Conservation (phyloP, 805 yeast genomes). For the Isabelozyma pseudorhagii region DNA sequence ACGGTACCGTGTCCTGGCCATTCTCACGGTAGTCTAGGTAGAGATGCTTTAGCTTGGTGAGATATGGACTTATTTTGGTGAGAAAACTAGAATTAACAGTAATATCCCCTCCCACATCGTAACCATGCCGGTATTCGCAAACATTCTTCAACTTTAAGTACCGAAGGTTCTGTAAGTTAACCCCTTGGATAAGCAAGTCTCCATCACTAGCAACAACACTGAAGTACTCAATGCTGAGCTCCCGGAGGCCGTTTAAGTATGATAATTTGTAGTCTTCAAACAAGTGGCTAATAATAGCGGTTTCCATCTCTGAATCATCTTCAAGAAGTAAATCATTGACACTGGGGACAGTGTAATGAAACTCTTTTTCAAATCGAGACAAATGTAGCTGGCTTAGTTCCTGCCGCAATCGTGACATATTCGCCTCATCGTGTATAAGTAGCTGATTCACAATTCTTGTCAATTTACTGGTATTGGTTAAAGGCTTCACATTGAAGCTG, state of each 20-base stretch:
- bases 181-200: conserved; percentile 9
- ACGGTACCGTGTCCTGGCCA: conserved; percentile 37
- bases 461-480: conserved; percentile 22
- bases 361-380: conserved; percentile 15
- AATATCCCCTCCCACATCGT: conserved; percentile 10
- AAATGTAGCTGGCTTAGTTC: conserved; percentile 15
- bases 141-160: conserved; percentile 30
- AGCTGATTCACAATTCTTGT: conserved; percentile 14
- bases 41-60: conserved; percentile 22
- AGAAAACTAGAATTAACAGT: conserved; percentile 16
- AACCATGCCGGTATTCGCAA: conserved; percentile 22
- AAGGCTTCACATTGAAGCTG: conserved; percentile 34
- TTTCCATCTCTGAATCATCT: conserved; percentile 8
- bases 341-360: conserved; percentile 4
- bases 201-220: conserved; percentile 21
- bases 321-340: neutral
- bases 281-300: conserved; percentile 5
- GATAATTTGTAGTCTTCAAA: conserved; percentile 9
- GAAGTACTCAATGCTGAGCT: conserved; percentile 21
- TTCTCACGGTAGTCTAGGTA: conserved; percentile 42
- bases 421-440: conserved; percentile 4
- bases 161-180: conserved; percentile 17
- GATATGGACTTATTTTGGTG: conserved; percentile 16
- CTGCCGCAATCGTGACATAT: conserved; percentile 5
- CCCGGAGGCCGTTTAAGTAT: conserved; percentile 11